Evolutionary conservation across 2,329 filamentous ascomycete species (phyloP).

Genomic region (Ploettnerulaceae sp.): DNA sequence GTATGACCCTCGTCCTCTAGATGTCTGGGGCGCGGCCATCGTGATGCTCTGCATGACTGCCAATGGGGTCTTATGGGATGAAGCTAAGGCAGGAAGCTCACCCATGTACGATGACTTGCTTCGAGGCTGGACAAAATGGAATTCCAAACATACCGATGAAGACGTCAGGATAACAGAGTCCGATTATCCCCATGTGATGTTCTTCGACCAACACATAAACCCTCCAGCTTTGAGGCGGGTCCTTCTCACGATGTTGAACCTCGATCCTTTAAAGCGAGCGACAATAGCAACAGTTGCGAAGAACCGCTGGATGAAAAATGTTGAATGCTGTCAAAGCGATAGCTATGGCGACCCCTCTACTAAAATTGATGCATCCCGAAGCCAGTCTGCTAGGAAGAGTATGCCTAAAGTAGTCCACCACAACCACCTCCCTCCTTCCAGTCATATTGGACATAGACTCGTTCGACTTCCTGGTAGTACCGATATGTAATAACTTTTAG

Average conservation of each 20-base stretch:
- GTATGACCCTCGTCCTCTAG: conserved; percentile 73
- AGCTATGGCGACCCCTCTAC: conserved; percentile 57
- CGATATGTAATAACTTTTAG: conserved; percentile 19
- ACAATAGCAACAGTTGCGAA: conserved; percentile 64
- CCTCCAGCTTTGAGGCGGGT: conserved; percentile 65
- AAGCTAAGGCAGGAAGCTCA: conserved; percentile 49
- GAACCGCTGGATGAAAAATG: conserved; percentile 66
- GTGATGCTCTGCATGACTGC: conserved; percentile 76
- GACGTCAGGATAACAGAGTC: conserved; percentile 45
- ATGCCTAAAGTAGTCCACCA: conserved; percentile 40
- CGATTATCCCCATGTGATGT: conserved; percentile 60
- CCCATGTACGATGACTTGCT: conserved; percentile 59
- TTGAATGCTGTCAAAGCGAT: conserved; percentile 76
- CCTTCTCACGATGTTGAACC: conserved; percentile 77
- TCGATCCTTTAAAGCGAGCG: conserved; percentile 65
- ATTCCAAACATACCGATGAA: conserved; percentile 48
- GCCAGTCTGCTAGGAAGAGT: conserved; percentile 35
- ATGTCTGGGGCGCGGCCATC: conserved; percentile 82
- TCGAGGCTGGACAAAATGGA: conserved; percentile 64
- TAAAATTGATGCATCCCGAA: conserved; percentile 54
- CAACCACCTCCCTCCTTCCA: conserved; percentile 30
- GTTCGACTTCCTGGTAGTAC: conserved; percentile 30
- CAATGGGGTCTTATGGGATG: conserved; percentile 68
- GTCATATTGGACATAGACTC: conserved; percentile 26
- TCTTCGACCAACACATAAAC: conserved; percentile 61